Evolutionary conservation across 495 filamentous ascomycete species (phyloP), one percentile per base, ranked within the genome.

Genomic region (Xylaria sp.): DNA sequence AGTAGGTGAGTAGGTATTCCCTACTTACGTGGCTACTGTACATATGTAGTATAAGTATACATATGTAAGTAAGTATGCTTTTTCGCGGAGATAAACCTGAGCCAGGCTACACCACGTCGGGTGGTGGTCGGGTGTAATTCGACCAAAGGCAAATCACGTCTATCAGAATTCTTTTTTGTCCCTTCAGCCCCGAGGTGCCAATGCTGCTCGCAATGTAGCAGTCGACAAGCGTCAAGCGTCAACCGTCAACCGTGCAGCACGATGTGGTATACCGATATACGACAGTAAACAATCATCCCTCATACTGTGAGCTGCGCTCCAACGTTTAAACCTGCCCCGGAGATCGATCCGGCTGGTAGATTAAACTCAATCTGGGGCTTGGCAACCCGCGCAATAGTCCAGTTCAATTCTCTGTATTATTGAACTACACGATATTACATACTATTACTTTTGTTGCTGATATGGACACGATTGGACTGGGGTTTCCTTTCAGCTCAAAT

Each of bases 151-250:
- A 35, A n/a, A 43, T 29, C 40, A 63, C 2, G 19, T 31, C 40
- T 0, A 26, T 44, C 37, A 19, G 9, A 29, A 5, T 21, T 26
- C 29, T 24, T 50, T 17, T 24, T 50, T 17, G 33, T 29, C 11
- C 48, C n/a, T 55, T 67, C 64, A 11, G 46, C 64, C 21, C 64
- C 48, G 44, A 66, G 17, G n/a, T 37, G 46, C 31, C 62, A 64
- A 64, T 31, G 41, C 11, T 40, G 21, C 37, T 29, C 21, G 15
- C 24, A 41, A 64, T 26, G 40, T 64, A 37, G 29, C 62, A 48
- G 40, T 15, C 61, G 9, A 65, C 57, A 53, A 46, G n/a, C n/a
- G n/a, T 21, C 7, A 53, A 53, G n/a, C n/a, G n/a, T 53, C 44
- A 46, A 15, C 44, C 33, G 5, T 3, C 4, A 37, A 61, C 2